These are phyloP conservation scores for Claviceps sp. DNA, from an alignment of 2,329 filamentous ascomycete genomes.

Conservation along the genomic window DNA sequence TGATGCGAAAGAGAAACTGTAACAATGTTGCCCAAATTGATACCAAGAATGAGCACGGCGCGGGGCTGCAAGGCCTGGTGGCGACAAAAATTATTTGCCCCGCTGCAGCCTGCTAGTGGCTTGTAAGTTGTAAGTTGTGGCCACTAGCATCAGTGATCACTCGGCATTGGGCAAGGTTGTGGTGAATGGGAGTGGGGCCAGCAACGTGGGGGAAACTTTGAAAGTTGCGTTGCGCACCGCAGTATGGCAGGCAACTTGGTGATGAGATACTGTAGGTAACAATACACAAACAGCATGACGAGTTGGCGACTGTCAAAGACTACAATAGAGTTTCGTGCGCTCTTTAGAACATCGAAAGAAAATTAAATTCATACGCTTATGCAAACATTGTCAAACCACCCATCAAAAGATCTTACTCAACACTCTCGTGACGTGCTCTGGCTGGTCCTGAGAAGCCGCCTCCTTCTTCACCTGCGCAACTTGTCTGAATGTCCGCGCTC, in stretches of 20 bases:
- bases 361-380: not conserved
- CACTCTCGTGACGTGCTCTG: slow-evolving; percentile 44
- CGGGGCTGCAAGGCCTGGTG: not conserved
- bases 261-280: too few relatives aligned
- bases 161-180: too few relatives aligned
- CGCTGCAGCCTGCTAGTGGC: not conserved
- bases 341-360: too few relatives aligned
- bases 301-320: too few relatives aligned
- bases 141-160: too few relatives aligned
- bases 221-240: too few relatives aligned
- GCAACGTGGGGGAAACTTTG: too few relatives aligned
- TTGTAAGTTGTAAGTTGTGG: too few relatives aligned
- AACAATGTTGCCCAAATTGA: not conserved
- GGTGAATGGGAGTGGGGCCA: too few relatives aligned
- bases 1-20: not conserved
- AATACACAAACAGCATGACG: too few relatives aligned
- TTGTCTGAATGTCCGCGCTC: slow-evolving; percentile 49
- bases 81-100: not conserved
- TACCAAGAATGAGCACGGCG: not conserved
- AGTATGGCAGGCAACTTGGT: too few relatives aligned
- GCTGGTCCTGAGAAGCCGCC: slow-evolving; percentile 29
- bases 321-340: too few relatives aligned
- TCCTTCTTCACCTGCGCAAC: slow-evolving; percentile 42
- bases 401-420: slow-evolving; percentile 50
- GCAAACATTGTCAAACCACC: not conserved